Percentiles rank a stretch among this genome's conserved stretches.
Conservation (phyloP, 495 filamentous ascomycete species). For the Aspergillus indologenus region DNA sequence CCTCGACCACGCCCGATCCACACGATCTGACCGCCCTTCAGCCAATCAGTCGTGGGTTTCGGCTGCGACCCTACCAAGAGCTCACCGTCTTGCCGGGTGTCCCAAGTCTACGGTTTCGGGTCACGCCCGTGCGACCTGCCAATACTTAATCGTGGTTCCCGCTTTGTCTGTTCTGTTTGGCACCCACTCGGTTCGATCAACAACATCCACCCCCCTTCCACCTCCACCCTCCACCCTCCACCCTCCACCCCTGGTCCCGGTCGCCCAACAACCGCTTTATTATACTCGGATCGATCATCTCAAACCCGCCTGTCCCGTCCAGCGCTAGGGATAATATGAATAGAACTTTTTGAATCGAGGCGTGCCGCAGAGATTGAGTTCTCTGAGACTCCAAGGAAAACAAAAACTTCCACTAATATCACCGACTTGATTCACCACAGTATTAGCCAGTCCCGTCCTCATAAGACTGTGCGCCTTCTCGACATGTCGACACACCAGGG, state of each 20-base stretch:
- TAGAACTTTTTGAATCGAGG: background rate
- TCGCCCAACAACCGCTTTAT: background rate
- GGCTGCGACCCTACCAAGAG: slow-evolving; percentile 14
- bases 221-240: too few species aligned
- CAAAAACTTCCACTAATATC: background rate
- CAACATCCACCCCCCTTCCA: background rate
- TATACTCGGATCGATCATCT: background rate
- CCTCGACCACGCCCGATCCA: slow-evolving; percentile 9
- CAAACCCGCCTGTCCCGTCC: background rate
- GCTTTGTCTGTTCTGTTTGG: background rate
- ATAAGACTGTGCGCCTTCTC: background rate
- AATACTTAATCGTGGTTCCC: slow-evolving; percentile 6
- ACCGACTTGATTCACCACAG: background rate
- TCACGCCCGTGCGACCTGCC: slow-evolving; percentile 24
- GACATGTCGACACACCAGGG: slow-evolving; percentile 30
- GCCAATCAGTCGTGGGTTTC: slow-evolving; percentile 19
- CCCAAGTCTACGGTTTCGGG: slow-evolving; percentile 28
- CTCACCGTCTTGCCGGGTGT: slow-evolving; percentile 28
- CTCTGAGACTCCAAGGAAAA: background rate
- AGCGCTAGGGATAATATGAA: background rate
- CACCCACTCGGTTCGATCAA: slow-evolving; percentile 1
- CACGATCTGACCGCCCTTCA: slow-evolving; percentile 21
- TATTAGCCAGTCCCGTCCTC: background rate
- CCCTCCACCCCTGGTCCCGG: background rate
- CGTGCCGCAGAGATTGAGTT: background rate